Percentiles rank a stretch among this genome's conserved stretches.
phyloP scores from a whole-genome alignment of 2,329 filamentous ascomycete genomes.

The Phialophora verrucosa region DNA sequence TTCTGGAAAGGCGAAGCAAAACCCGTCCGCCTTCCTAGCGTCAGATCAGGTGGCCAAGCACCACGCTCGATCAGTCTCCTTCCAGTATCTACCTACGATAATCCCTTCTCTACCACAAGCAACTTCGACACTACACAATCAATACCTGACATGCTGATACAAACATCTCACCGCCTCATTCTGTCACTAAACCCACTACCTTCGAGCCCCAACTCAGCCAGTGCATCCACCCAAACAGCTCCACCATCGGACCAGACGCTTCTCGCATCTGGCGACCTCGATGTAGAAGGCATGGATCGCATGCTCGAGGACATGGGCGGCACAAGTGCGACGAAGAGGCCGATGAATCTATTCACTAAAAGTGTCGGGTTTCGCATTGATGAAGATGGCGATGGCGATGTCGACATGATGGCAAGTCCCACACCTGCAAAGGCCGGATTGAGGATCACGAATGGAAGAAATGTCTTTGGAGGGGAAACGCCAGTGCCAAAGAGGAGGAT shows the following conservation, averaged over 20 bases:
- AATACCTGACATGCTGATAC: slow-evolving; percentile 31
- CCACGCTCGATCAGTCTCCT: slow-evolving; percentile 21
- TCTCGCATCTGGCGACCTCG: slow-evolving; percentile 52
- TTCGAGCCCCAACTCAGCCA: slow-evolving; percentile 9
- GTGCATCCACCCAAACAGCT: slow-evolving; percentile 19
- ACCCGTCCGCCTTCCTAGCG: slow-evolving; percentile 26
- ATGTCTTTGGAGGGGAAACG: slow-evolving; percentile 4
- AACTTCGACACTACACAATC: slow-evolving; percentile 22
- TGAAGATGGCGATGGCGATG: slow-evolving; percentile 25
- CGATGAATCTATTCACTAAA: slow-evolving; percentile 29
- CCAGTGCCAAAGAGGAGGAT: slow-evolving; percentile 26
- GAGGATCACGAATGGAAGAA: slow-evolving; percentile 20
- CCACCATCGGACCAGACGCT: slow-evolving; percentile 47
- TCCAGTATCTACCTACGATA: slow-evolving; percentile 5
- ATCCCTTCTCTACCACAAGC: slow-evolving; percentile 4
- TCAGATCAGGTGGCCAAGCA: slow-evolving; percentile 29
- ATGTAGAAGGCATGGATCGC: slow-evolving; percentile 56
- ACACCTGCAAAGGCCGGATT: slow-evolving; percentile 24
- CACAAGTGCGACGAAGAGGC: slow-evolving; percentile 12
- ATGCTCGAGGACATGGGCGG: slow-evolving; percentile 51
- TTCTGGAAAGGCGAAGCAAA: slow-evolving; percentile 49
- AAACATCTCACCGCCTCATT: slow-evolving; percentile 33
- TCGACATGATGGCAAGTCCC: slow-evolving; percentile 31
- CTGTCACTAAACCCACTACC: slow-evolving; percentile 31
- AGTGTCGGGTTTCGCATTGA: slow-evolving; percentile 28